These are phyloP conservation scores for Glonium stellatum DNA, from an alignment of 495 filamentous ascomycete genomes.

Conservation along the genomic window DNA sequence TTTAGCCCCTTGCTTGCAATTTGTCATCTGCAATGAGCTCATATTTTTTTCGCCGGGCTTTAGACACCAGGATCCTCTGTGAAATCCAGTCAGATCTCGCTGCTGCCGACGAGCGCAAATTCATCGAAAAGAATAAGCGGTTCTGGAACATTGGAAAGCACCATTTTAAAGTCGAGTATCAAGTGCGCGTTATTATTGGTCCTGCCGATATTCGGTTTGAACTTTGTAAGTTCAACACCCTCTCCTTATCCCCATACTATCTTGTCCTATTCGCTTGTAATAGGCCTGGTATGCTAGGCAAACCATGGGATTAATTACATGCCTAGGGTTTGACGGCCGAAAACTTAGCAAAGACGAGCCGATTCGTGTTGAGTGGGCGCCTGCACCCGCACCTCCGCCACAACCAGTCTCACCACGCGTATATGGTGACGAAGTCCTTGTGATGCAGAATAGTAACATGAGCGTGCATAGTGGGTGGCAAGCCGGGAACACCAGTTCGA, in stretches of 20 bases:
- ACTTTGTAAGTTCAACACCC: constrained; percentile 30
- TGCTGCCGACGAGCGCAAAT: constrained; percentile 30
- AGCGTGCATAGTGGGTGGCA: neutral
- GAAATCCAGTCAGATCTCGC: constrained; percentile 37
- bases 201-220: constrained; percentile 37
- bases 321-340: constrained; percentile 33
- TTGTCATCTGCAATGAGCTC: neutral
- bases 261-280: neutral
- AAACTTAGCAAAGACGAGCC: constrained; percentile 36
- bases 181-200: constrained; percentile 34
- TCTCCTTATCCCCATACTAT: neutral
- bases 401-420: neutral
- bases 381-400: constrained; percentile 1
- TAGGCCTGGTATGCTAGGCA: neutral
- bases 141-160: constrained; percentile 37
- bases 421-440: too few relatives aligned
- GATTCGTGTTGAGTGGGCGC: constrained; percentile 39
- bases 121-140: constrained; percentile 37
- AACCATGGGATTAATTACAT: neutral
- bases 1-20: neutral
- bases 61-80: constrained; percentile 35
- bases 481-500: neutral
- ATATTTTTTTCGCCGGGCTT: neutral
- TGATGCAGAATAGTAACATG: neutral
- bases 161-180: constrained; percentile 37